Conservation (phyloP, 2,329 filamentous ascomycete genomes). For the Bipolaris zeicola region DNA sequence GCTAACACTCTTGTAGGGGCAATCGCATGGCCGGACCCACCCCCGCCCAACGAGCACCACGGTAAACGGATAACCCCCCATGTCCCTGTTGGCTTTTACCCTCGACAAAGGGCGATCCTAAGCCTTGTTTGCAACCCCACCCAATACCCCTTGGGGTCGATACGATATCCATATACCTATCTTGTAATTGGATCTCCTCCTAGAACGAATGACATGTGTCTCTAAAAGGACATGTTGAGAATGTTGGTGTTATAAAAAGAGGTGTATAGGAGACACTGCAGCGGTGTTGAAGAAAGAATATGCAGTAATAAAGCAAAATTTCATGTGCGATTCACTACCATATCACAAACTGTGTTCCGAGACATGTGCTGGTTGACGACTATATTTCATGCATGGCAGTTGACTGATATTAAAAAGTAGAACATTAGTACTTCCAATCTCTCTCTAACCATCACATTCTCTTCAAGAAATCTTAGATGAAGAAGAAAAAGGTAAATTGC, state of each 20-base stretch:
- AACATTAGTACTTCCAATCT: too few species aligned
- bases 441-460: too few species aligned
- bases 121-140: background rate
- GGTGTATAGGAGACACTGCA: background rate
- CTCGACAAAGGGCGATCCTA: background rate
- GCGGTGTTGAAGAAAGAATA: background rate
- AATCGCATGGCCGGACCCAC: slow-evolving; percentile 20
- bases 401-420: too few species aligned
- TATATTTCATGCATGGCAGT: too few species aligned
- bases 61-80: slow-evolving; percentile 1
- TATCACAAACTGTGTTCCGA: background rate
- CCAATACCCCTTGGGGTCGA: background rate
- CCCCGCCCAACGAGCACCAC: slow-evolving; percentile 14
- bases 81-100: background rate
- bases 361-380: too few species aligned
- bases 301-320: background rate
- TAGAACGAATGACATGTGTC: background rate
- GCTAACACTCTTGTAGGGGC: slow-evolving; percentile 11
- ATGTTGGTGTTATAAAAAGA: background rate
- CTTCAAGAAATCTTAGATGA: background rate
- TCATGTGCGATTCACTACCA: background rate
- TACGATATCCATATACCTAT: slow-evolving; percentile 2
- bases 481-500: background rate
- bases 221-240: background rate
- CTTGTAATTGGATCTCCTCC: background rate